Base-by-base conservation (phyloP, 148 eudicot genomes). In the Rhododendron kiyosumense region DNA sequence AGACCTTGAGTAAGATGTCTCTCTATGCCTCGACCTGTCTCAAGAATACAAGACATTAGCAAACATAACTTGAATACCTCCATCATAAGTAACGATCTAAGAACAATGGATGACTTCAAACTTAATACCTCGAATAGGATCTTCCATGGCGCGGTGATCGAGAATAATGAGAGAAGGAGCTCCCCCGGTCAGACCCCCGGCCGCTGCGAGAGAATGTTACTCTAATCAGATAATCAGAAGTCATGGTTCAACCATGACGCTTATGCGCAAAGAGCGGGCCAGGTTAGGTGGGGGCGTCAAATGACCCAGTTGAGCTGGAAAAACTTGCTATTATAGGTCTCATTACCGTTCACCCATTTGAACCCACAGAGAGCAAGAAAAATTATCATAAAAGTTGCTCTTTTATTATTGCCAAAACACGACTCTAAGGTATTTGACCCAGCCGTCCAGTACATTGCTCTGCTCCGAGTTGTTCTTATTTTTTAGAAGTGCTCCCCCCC, bases 21-120 rank as follows among this genome's bases (percentile, higher is more conserved):
- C 92, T 20, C 90, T 85, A 17, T 94, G 95, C 14, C 98, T 87
- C 22, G 96, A 96, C 94, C 98, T 94, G 90, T 84, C 52, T n/a
- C 84, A 76, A 79, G 32, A 63, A 57, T 86, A 84, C 61, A 65
- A 73, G 8, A 77, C 34, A 34, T 52, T 15, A 43, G 34, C 52
- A 22, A 41, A 45, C 36, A 3, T 41, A 12, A 51, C 8, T 30
- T 4, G 17, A 3, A 32, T 38, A 32, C 52, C 4, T 48, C 63
- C 63, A 46, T 52, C 30, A 0, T 18, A 36, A 54, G 41, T 24
- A 13, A 76, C 15, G 15, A 51, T 46, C 20, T 46, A 77, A 20
- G 28, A 11, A 49, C 28, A 45, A 1, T 45, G 22, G 4, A 26
- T 3, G 57, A 71, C 20, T 32, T 59, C 48, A 46, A 43, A 28